Percentiles rank a stretch among this genome's conserved stretches.
These are phyloP conservation scores for Sphagnum contortum DNA, from an alignment of 225 moss, liverwort and hornwort species.

Conservation along the genomic window DNA sequence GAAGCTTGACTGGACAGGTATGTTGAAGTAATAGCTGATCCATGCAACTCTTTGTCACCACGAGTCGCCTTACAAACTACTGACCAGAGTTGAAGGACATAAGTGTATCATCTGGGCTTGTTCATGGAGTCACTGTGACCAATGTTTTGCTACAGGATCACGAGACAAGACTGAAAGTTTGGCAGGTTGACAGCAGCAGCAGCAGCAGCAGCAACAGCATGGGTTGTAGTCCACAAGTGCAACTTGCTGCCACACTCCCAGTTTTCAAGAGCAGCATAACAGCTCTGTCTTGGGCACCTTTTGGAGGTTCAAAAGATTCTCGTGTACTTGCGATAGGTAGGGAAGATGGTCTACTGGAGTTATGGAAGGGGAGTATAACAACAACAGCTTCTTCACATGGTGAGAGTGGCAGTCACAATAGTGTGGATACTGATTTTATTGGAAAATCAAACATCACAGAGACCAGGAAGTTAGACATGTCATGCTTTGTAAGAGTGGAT, in stretches of 20 bases:
- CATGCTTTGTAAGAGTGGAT: slow-evolving; percentile 31
- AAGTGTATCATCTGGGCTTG: slow-evolving; percentile 96
- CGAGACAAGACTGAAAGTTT: slow-evolving; percentile 69
- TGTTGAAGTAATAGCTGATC: not conserved
- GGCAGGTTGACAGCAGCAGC: slow-evolving; percentile 40
- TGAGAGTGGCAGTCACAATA: not conserved
- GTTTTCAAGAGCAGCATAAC: slow-evolving; percentile 66
- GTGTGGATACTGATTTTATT: not conserved
- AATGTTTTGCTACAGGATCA: slow-evolving; percentile 78
- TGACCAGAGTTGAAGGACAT: slow-evolving; percentile 72
- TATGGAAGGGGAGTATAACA: slow-evolving; percentile 42
- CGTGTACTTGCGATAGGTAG: slow-evolving; percentile 69
- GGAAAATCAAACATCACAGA: slow-evolving; percentile 2
- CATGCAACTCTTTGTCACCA: not conserved
- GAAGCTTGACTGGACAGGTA: slow-evolving; percentile 58
- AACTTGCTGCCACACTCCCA: slow-evolving; percentile 39
- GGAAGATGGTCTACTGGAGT: slow-evolving; percentile 79
- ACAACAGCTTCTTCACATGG: not conserved
- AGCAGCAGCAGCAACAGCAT: too few species aligned
- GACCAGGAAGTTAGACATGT: slow-evolving; percentile 30
- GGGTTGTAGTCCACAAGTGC: slow-evolving; percentile 20
- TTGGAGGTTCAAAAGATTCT: slow-evolving; percentile 8
- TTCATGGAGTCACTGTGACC: slow-evolving; percentile 84
- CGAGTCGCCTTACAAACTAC: slow-evolving; percentile 40
- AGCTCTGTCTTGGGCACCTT: slow-evolving; percentile 76